These are phyloP conservation scores for Dendrobium nobile DNA, from an alignment of 106 monocot species.

Conservation along the genomic window DNA sequence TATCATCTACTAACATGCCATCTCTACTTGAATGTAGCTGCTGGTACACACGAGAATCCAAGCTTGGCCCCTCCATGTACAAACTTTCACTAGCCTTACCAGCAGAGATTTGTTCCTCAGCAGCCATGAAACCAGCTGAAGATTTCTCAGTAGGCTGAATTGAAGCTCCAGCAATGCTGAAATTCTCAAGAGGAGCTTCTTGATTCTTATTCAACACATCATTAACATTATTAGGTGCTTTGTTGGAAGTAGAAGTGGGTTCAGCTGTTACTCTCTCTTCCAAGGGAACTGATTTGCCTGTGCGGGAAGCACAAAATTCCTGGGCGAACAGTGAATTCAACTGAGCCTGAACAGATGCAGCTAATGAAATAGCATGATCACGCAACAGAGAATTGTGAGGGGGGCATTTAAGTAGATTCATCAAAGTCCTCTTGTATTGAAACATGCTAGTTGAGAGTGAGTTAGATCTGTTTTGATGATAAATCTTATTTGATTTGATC, in stretches of 20 bases:
- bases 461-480: slow-evolving; percentile 29
- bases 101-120: slow-evolving; percentile 5
- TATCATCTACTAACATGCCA: not conserved
- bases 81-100: not conserved
- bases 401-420: slow-evolving; percentile 46
- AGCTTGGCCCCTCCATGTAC: not conserved
- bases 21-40: no score
- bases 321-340: slow-evolving; percentile 29
- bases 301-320: not conserved
- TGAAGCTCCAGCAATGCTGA: not conserved
- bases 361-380: slow-evolving; percentile 71
- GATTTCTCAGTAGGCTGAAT: not conserved
- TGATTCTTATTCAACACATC: slow-evolving; percentile 4
- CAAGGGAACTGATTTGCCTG: not conserved
- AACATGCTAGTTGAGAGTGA: slow-evolving; percentile 46
- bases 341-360: slow-evolving; percentile 52
- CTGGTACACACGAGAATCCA: not conserved
- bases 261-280: slow-evolving; percentile 9
- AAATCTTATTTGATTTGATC: slow-evolving; percentile 43
- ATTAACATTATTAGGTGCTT: slow-evolving; percentile 14
- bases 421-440: slow-evolving; percentile 50
- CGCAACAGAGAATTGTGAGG: slow-evolving; percentile 76
- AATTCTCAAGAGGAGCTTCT: not conserved
- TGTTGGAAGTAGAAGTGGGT: slow-evolving; percentile 1
- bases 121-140: not conserved